Percentiles rank a stretch among this genome's conserved stretches.
Conservation (phyloP, 495 filamentous ascomycete genomes). For the Tricharina praecox region DNA sequence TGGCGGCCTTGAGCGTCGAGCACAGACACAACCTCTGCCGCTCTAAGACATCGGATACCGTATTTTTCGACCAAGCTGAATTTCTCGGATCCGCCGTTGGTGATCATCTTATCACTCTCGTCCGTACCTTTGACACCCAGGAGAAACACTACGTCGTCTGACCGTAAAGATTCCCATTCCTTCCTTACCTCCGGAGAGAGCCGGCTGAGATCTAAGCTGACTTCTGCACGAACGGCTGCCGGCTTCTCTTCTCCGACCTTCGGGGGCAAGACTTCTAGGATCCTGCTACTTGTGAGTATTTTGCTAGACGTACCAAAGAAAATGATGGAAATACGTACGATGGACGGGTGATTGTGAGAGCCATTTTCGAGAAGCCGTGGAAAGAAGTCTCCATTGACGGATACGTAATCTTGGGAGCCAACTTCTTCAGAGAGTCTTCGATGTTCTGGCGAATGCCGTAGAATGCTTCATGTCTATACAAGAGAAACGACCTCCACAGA, state of each 20-base stretch:
- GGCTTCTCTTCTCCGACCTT: conserved; percentile 73
- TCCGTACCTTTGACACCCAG: conserved; percentile 49
- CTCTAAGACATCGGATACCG: conserved; percentile 54
- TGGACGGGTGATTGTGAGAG: conserved; percentile 68
- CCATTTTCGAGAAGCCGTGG: conserved; percentile 80
- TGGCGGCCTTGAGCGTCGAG: conserved; percentile 73
- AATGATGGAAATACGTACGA: conserved; percentile 31
- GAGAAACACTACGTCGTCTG: conserved; percentile 81
- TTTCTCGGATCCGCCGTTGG: conserved; percentile 36
- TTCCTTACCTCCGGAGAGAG: conserved; percentile 54
- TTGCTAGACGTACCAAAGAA: too few species aligned
- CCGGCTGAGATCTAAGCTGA: conserved; percentile 69
- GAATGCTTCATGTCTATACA: conserved; percentile 83
- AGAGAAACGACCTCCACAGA: conserved; percentile 75
- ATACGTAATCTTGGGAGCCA: conserved; percentile 51
- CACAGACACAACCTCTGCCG: conserved; percentile 74
- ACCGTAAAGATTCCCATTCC: conserved; percentile 83
- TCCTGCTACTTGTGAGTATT: conserved; percentile 25
- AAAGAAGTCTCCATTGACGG: conserved; percentile 50
- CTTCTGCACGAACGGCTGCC: conserved; percentile 71
- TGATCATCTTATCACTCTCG: conserved; percentile 32
- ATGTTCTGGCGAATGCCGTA: conserved; percentile 87
- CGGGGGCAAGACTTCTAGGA: conserved; percentile 70
- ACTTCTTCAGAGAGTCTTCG: conserved; percentile 58
- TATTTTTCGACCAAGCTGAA: conserved; percentile 39